These are phyloP conservation scores for Rhizopogon rudus DNA, from an alignment of 768 basidiomycete genomes.

Conservation along the genomic window DNA sequence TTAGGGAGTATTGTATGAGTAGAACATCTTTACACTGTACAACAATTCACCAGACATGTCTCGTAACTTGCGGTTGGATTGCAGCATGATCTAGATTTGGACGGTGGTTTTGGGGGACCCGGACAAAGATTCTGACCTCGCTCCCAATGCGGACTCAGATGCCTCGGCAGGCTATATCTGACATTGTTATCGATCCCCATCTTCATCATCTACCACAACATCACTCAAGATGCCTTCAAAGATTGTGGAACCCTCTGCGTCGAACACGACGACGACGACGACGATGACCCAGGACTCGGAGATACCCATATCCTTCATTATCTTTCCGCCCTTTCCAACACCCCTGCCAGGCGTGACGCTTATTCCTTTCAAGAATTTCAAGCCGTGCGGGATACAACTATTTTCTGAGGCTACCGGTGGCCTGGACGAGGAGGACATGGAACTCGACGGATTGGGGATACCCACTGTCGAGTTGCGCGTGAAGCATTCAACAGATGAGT, in stretches of 20 bases:
- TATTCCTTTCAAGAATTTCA: slow-evolving; percentile 53
- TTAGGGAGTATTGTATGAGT: background rate
- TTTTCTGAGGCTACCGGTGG: slow-evolving; percentile 31
- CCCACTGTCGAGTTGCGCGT: slow-evolving; percentile 53
- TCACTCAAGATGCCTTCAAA: slow-evolving; percentile 14
- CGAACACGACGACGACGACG: slow-evolving; percentile 7
- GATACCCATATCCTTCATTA: slow-evolving; percentile 16
- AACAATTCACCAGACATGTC: background rate
- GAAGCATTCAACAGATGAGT: slow-evolving; percentile 50
- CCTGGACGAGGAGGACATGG: slow-evolving; percentile 41
- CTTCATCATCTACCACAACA: slow-evolving; percentile 12
- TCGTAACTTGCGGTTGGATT: background rate
- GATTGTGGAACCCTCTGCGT: slow-evolving; percentile 10
- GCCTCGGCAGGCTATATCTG: background rate
- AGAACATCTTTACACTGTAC: background rate
- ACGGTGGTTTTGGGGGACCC: slow-evolving; percentile 6
- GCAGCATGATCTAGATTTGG: slow-evolving; percentile 10
- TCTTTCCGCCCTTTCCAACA: slow-evolving; percentile 45
- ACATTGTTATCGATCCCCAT: background rate
- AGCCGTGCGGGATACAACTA: slow-evolving; percentile 52
- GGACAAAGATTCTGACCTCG: background rate
- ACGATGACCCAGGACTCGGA: slow-evolving; percentile 8
- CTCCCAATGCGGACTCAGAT: background rate
- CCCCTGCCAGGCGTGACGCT: slow-evolving; percentile 42
- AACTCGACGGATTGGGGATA: slow-evolving; percentile 64